phyloP scores from a whole-genome alignment of 345 rosid species.

The Salix caprea region DNA sequence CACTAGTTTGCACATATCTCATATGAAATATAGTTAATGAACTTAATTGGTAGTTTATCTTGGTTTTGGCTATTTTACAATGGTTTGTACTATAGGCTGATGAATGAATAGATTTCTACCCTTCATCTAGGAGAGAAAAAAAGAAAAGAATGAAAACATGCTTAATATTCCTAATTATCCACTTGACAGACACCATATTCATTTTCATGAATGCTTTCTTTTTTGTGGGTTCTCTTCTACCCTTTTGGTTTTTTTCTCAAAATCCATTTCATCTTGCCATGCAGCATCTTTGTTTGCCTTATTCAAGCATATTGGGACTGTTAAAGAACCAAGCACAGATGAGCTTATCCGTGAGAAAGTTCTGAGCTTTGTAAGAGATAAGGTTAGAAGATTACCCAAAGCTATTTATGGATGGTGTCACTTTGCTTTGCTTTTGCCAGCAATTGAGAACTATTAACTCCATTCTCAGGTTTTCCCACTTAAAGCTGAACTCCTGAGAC shows the following conservation, averaged over 20 bases:
- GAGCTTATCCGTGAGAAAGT: constrained; percentile 83
- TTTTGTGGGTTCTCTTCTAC: not conserved
- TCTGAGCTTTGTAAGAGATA: constrained; percentile 76
- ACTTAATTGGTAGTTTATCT: not conserved
- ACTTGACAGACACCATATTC: not conserved
- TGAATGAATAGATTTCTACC: not conserved
- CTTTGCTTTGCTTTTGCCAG: not conserved
- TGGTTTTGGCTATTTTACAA: not conserved
- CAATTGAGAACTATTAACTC: constrained; percentile 4
- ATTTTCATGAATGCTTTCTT: not conserved
- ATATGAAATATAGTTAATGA: not conserved
- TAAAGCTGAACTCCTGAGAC: constrained; percentile 83
- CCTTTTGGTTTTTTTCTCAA: not conserved
- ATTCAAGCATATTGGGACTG: constrained; percentile 72
- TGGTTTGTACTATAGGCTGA: not conserved
- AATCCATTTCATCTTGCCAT: constrained; percentile 18
- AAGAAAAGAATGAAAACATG: not conserved
- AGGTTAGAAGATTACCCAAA: constrained; percentile 41
- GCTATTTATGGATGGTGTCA: not conserved
- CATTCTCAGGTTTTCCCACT: constrained; percentile 75
- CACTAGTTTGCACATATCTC: not conserved
- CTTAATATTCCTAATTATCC: not conserved
- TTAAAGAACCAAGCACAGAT: constrained; percentile 66
- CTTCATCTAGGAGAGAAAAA: not conserved
- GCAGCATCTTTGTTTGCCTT: constrained; percentile 81